These are phyloP conservation scores for Immersiporthe knoxdaviesiana DNA, from an alignment of 2,329 filamentous ascomycete genomes.

Conservation along the genomic window DNA sequence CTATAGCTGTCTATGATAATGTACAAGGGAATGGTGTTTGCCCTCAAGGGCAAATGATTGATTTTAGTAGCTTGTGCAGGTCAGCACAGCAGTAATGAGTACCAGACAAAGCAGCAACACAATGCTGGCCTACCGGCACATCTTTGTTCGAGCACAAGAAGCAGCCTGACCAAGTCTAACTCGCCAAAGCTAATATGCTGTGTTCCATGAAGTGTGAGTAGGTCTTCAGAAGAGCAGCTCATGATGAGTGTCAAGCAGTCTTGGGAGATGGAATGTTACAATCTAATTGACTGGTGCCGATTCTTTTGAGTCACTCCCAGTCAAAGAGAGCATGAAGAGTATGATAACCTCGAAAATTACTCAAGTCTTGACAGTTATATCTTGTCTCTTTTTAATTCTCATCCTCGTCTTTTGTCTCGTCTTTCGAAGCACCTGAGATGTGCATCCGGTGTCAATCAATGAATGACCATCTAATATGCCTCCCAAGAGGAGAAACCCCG, in stretches of 20 bases:
- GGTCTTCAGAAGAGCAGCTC: no score
- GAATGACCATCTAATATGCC: neutral
- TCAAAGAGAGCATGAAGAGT: neutral
- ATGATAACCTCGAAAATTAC: neutral
- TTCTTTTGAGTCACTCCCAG: neutral
- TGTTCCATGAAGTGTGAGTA: no score
- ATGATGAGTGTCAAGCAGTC: neutral
- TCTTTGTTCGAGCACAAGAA: neutral
- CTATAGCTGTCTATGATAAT: neutral
- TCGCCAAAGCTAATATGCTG: neutral
- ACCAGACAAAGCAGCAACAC: neutral
- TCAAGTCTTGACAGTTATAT: neutral
- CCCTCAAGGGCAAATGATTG: neutral
- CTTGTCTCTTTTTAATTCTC: neutral
- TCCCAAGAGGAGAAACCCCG: neutral
- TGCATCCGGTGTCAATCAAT: no score
- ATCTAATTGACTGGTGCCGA: neutral
- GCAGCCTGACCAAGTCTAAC: neutral
- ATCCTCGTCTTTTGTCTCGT: neutral
- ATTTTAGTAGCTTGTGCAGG: neutral
- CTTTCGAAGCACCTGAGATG: no score
- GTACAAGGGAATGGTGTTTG: no score
- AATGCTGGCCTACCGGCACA: neutral
- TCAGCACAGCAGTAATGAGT: neutral
- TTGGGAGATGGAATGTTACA: neutral